Evolutionary conservation across 306 rosid genomes (phyloP).

Genomic region (Casuarina glauca): DNA sequence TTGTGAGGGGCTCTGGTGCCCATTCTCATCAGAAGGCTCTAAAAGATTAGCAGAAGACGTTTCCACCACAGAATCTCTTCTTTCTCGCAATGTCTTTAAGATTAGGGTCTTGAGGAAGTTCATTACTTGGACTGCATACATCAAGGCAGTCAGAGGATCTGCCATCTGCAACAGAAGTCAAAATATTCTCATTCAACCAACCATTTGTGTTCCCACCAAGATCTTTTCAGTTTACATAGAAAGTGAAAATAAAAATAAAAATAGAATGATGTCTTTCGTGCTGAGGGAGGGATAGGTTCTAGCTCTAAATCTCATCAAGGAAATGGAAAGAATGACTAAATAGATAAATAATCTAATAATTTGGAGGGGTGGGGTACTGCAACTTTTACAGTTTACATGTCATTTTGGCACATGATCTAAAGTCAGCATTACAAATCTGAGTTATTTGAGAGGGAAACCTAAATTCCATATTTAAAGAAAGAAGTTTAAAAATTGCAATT

Average conservation of each 20-base stretch:
- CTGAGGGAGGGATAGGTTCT: not conserved
- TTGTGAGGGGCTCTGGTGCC: constrained; percentile 43
- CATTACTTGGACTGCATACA: constrained; percentile 93
- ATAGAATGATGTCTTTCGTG: not conserved
- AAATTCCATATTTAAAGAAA: constrained; percentile 5
- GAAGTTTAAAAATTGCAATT: not conserved
- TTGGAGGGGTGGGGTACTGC: not conserved
- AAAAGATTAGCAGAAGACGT: constrained; percentile 29
- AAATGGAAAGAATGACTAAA: not conserved
- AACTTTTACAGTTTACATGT: not conserved
- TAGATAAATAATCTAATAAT: not conserved
- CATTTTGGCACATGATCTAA: not conserved
- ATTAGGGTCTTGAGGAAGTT: constrained; percentile 76
- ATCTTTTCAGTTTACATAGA: not conserved
- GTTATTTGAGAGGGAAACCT: not conserved
- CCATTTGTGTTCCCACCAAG: not conserved
- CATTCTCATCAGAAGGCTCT: constrained; percentile 63
- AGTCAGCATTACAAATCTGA: not conserved
- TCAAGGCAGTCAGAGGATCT: constrained; percentile 84
- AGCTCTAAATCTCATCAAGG: not conserved
- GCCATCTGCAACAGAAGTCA: constrained; percentile 65
- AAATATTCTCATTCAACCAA: constrained; percentile 7
- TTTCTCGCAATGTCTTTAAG: constrained; percentile 54
- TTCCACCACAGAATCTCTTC: constrained; percentile 57
- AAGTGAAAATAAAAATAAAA: not conserved